Percentiles rank a stretch among this genome's conserved stretches.
These are phyloP conservation scores for Fusarium decemcellulare DNA, from an alignment of 2,329 filamentous ascomycete genomes.

Conservation along the genomic window DNA sequence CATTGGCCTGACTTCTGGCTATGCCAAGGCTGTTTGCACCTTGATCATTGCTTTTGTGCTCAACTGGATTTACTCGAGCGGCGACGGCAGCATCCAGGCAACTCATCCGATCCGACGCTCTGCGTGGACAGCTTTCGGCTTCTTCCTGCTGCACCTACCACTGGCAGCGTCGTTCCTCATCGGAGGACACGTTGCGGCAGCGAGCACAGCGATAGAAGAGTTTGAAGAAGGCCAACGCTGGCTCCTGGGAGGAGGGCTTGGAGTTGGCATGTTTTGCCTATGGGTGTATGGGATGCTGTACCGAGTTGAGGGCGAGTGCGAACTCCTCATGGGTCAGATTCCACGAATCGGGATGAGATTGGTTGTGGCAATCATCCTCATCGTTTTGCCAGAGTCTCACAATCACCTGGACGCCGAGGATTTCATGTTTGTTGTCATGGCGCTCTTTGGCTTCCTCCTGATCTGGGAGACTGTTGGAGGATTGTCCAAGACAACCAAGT, in stretches of 20 bases:
- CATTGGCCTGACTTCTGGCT: constrained; percentile 58
- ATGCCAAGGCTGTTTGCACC: constrained; percentile 62
- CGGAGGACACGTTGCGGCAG: constrained; percentile 61
- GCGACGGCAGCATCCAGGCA: constrained; percentile 59
- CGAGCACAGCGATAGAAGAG: constrained; percentile 54
- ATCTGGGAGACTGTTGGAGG: constrained; percentile 61
- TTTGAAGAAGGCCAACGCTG: constrained; percentile 61
- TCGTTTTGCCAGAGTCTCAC: constrained; percentile 55
- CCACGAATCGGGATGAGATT: constrained; percentile 54
- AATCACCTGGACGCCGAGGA: constrained; percentile 48
- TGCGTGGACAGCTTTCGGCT: constrained; percentile 60
- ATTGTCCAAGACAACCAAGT: constrained; percentile 45
- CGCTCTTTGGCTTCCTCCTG: constrained; percentile 57
- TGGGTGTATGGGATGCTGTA: constrained; percentile 60
- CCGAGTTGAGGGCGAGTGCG: constrained; percentile 54
- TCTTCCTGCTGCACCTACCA: constrained; percentile 61
- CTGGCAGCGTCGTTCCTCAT: constrained; percentile 62
- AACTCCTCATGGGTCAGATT: constrained; percentile 51
- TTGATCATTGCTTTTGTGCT: constrained; percentile 64
- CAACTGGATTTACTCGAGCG: constrained; percentile 65
- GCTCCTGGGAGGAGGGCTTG: constrained; percentile 62
- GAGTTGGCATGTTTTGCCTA: constrained; percentile 60
- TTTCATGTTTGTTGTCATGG: constrained; percentile 60
- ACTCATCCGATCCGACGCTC: constrained; percentile 62
- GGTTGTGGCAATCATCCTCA: constrained; percentile 49